These are phyloP conservation scores for Anisogramma anomala DNA, from an alignment of 2,329 filamentous ascomycete genomes.

Conservation along the genomic window DNA sequence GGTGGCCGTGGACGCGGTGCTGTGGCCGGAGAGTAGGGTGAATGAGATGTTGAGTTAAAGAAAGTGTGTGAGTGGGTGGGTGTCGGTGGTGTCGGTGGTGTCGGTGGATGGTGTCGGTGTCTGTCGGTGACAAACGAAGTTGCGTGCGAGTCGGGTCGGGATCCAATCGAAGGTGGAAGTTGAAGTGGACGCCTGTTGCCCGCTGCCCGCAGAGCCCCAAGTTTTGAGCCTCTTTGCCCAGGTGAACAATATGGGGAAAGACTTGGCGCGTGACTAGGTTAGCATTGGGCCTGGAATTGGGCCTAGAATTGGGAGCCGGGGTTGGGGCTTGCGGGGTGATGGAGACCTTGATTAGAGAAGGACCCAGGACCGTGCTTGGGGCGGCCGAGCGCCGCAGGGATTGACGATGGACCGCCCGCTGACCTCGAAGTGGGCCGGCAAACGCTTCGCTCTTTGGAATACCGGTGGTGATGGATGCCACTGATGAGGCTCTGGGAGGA, in stretches of 20 bases:
- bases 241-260: constrained; percentile 14
- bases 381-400: constrained; percentile 12
- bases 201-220: constrained; percentile 15
- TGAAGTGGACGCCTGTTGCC: constrained; percentile 10
- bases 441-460: too few species aligned
- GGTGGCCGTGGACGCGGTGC: too few species aligned
- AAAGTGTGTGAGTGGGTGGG: too few species aligned
- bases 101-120: too few species aligned
- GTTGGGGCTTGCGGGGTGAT: constrained; percentile 8
- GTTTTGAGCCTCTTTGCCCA: constrained; percentile 7
- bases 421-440: too few species aligned
- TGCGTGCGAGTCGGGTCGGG: neutral
- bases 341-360: too few species aligned
- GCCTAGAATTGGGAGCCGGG: constrained; percentile 9
- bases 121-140: neutral
- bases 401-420: constrained; percentile 3
- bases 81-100: too few species aligned
- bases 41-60: too few species aligned
- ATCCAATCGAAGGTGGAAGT: constrained; percentile 11
- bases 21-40: too few species aligned
- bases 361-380: too few species aligned
- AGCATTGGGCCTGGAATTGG: too few species aligned
- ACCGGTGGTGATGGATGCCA: too few species aligned
- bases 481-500: neutral
- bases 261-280: constrained; percentile 14